Evolutionary conservation across 805 yeast genomes (phyloP), one percentile per base, ranked within the genome.

Genomic region (Wickerhamomyces subpelliculosus): DNA sequence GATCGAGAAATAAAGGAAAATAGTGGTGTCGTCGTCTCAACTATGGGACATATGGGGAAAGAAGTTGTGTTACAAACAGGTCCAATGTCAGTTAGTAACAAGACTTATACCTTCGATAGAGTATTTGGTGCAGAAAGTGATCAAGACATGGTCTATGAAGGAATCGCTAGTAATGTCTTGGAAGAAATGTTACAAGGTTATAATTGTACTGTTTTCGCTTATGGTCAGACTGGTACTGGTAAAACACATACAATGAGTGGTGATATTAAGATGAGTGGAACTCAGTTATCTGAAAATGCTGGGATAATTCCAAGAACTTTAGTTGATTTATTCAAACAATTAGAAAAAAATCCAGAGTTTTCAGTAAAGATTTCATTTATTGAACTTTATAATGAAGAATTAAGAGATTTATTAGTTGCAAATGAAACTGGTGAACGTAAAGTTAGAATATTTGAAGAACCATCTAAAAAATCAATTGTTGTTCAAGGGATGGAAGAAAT

Each of bases 211-310:
- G 71, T 84, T 11, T 74, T 85, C 52, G 93, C 94, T 0, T 86
- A 87, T 61, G 95, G 95, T 1, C 94, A 84, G 57, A 85, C 94
- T 0, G 95, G 94, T 8, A 82, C 93, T 0, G 94, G 94, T 14
- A 85, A 84, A 51, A 84, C 95, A 0, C 75, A 78, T 54, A 68
- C 84, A 11, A 78, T 78, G 93, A 76, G 84, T 2, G 95, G 95
- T 5, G 83, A 84, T 32, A 66, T 72, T 36, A 48, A 52, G 22
- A 35, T 54, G 25, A 48, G 54, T 35, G 58, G 57, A 18, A 52
- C 45, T 3, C 39, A 57, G 36, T 44, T 70, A 25, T 61, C 65
- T 35, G 68, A 68, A 16, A 60, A 70, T 20, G 83, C 86, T 0
- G 88, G 87, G 18, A 70, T 80, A n/a, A 75, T 79, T 17, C 85